These are phyloP conservation scores for Cicer yamashitae DNA, from an alignment of 306 rosid genomes.

Conservation along the genomic window DNA sequence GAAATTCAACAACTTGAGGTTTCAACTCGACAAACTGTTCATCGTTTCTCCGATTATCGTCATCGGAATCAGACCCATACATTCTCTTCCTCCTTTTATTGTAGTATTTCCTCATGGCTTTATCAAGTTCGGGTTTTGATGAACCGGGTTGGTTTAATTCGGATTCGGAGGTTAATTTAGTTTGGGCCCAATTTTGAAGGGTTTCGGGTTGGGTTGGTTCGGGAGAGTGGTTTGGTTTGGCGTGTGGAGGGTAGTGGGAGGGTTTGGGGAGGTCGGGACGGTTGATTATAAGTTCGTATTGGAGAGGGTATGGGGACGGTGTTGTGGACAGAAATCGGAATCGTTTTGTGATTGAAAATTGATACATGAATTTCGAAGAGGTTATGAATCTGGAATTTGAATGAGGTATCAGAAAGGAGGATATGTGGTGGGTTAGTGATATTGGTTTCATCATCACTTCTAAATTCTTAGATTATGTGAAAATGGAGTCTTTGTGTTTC, in stretches of 20 bases:
- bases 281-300: slow-evolving; percentile 79
- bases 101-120: slow-evolving; percentile 81
- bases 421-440: slow-evolving; percentile 8
- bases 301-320: slow-evolving; percentile 77
- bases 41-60: slow-evolving; percentile 50
- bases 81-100: slow-evolving; percentile 78
- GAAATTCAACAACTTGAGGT: slow-evolving; percentile 84
- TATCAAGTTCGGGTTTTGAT: slow-evolving; percentile 59
- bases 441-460: slow-evolving; percentile 17
- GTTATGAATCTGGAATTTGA: not conserved
- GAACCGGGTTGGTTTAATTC: slow-evolving; percentile 35
- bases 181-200: slow-evolving; percentile 68
- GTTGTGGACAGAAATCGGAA: slow-evolving; percentile 51
- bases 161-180: slow-evolving; percentile 56
- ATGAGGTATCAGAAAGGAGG: slow-evolving; percentile 25
- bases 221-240: slow-evolving; percentile 49
- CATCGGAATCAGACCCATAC: slow-evolving; percentile 86
- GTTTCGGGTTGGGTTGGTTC: slow-evolving; percentile 55
- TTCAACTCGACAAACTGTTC: slow-evolving; percentile 72
- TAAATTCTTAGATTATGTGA: too few species aligned
- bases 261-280: slow-evolving; percentile 55
- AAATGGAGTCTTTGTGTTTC: too few species aligned
- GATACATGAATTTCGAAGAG: not conserved
- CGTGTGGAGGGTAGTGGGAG: slow-evolving; percentile 48
- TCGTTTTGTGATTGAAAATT: not conserved